Conservation (phyloP, 2,329 filamentous ascomycete species). For the Beauveria sp. region DNA sequence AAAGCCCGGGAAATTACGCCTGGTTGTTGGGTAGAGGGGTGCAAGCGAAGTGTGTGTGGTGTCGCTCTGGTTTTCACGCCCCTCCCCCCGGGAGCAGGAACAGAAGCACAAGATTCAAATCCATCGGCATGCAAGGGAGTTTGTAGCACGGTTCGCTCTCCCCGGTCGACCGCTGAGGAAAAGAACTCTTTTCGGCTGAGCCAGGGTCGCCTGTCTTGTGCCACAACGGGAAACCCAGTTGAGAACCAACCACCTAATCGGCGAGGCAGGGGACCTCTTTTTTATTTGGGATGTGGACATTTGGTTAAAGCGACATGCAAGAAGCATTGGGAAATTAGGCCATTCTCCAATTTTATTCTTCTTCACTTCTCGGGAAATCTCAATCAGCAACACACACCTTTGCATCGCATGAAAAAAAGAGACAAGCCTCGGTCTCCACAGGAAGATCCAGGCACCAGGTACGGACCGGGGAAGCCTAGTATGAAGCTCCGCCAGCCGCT, state of each 20-base stretch:
- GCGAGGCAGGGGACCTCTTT: not conserved
- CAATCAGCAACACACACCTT: not conserved
- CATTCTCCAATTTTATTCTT: slow-evolving; percentile 2
- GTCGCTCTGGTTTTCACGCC: not conserved
- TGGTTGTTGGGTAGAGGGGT: not conserved
- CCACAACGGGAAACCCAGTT: no score
- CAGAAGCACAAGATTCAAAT: not conserved
- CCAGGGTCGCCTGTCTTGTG: not conserved
- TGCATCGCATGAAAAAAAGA: not conserved
- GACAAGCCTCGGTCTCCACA: not conserved
- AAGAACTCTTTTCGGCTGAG: not conserved
- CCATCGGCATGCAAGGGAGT: not conserved
- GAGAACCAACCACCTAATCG: not conserved
- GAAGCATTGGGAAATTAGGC: not conserved
- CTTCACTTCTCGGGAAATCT: not conserved
- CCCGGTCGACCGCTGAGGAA: no score
- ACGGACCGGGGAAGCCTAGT: slow-evolving; percentile 9
- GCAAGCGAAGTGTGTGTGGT: not conserved
- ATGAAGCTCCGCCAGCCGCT: not conserved
- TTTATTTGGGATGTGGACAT: not conserved
- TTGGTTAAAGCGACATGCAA: not conserved
- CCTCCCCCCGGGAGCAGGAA: not conserved
- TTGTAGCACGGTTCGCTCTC: not conserved
- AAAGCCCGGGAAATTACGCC: slow-evolving; percentile 2
- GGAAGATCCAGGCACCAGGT: slow-evolving; percentile 7